Conservation (phyloP, 768 basidiomycete genomes). For the Amanita molliuscula region DNA sequence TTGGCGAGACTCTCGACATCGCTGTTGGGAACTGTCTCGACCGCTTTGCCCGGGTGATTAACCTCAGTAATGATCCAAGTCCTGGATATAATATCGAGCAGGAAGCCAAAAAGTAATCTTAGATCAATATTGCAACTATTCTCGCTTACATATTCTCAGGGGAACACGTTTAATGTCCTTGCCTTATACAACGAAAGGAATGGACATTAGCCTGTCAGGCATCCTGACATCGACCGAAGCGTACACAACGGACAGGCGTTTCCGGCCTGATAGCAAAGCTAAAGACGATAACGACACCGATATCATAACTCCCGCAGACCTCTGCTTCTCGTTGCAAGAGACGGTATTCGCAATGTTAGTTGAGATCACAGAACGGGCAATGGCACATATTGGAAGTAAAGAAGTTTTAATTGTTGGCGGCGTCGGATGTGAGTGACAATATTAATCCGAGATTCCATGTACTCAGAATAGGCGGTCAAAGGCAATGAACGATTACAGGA, state of each 20-base stretch:
- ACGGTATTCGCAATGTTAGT: slow-evolving; percentile 97
- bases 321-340: slow-evolving; percentile 96
- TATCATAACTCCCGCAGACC: slow-evolving; percentile 86
- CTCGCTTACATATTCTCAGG: slow-evolving; percentile 27
- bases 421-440: slow-evolving; percentile 79
- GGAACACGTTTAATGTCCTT: slow-evolving; percentile 76
- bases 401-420: slow-evolving; percentile 98
- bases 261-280: slow-evolving; percentile 33
- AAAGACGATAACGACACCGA: slow-evolving; percentile 42
- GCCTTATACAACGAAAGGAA: slow-evolving; percentile 96
- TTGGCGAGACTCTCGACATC: slow-evolving; percentile 97
- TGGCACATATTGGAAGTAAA: slow-evolving; percentile 96
- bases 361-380: slow-evolving; percentile 96
- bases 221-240: slow-evolving; percentile 83
- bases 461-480: slow-evolving; percentile 18
- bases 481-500: slow-evolving; percentile 90
- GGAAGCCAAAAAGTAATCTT: slow-evolving; percentile 76
- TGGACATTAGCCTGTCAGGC: slow-evolving; percentile 97
- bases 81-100: slow-evolving; percentile 98
- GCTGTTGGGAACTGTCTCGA: slow-evolving; percentile 99
- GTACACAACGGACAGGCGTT: slow-evolving; percentile 83
- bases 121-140: slow-evolving; percentile 7
- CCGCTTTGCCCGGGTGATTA: slow-evolving; percentile 91
- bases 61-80: slow-evolving; percentile 88
- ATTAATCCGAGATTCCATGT: not conserved